Evolutionary conservation across 2,329 filamentous ascomycete species (phyloP).

Genomic region (Alternaria triticina): DNA sequence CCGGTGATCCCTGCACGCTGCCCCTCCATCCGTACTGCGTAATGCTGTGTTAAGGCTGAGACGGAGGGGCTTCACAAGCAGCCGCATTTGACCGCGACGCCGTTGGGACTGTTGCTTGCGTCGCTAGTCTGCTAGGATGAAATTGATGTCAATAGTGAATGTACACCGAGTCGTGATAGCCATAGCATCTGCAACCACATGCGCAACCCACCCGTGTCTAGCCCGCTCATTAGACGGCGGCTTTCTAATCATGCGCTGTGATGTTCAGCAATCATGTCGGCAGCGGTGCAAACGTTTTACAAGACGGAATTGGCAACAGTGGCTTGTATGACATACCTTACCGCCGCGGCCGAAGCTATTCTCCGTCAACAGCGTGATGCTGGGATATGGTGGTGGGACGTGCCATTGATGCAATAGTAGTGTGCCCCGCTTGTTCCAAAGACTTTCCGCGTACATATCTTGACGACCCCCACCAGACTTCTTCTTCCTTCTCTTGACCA

Average conservation of each 20-base stretch:
- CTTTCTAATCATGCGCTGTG: slow-evolving; percentile 11
- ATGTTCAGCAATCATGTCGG: slow-evolving; percentile 12
- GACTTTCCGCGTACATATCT: slow-evolving; percentile 46
- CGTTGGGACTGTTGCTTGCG: slow-evolving; percentile 8
- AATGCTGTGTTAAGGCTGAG: slow-evolving; percentile 24
- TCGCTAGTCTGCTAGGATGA: neutral
- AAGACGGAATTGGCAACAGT: slow-evolving; percentile 21
- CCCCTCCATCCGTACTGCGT: slow-evolving; percentile 26
- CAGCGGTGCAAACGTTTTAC: slow-evolving; percentile 11
- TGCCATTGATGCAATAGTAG: slow-evolving; percentile 33
- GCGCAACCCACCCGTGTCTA: slow-evolving; percentile 1
- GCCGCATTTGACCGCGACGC: slow-evolving; percentile 18
- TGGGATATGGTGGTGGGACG: slow-evolving; percentile 21
- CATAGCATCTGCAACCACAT: neutral
- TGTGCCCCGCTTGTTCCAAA: slow-evolving; percentile 43
- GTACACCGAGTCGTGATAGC: neutral
- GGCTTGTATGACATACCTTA: slow-evolving; percentile 21
- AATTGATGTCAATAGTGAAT: neutral
- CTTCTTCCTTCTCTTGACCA: slow-evolving; percentile 28
- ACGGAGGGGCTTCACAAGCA: slow-evolving; percentile 18
- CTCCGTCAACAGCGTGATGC: slow-evolving; percentile 10
- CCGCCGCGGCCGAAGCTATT: slow-evolving; percentile 39
- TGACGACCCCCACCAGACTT: slow-evolving; percentile 32
- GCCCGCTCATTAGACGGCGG: neutral
- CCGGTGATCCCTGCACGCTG: slow-evolving; percentile 15